These are phyloP conservation scores for Clonostachys byssicola DNA, from an alignment of 2,329 filamentous ascomycete species.

Conservation along the genomic window DNA sequence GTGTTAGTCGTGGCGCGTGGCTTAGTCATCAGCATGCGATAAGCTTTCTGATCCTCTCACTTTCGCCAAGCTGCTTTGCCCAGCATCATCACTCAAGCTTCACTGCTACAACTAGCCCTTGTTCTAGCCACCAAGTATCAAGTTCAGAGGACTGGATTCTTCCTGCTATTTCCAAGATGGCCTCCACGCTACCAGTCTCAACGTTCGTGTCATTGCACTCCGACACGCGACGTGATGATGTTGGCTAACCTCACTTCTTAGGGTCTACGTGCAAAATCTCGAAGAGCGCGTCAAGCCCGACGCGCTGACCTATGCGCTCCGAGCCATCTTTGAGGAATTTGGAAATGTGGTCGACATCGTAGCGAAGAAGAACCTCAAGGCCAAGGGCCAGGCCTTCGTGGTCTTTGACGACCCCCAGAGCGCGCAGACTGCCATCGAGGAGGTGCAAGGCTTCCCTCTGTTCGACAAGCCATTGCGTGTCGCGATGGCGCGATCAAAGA, in stretches of 20 bases:
- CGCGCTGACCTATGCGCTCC: conserved; percentile 67
- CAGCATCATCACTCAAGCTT: neutral
- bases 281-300: conserved; percentile 89
- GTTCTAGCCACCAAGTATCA: neutral
- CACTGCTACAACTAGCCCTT: neutral
- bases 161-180: conserved; percentile 16
- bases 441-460: conserved; percentile 87
- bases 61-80: neutral
- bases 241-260: conserved; percentile 32
- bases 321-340: conserved; percentile 81
- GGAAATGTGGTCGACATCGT: conserved; percentile 81
- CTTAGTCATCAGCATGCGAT: too few relatives aligned
- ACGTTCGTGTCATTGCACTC: conserved; percentile 74
- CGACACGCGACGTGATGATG: conserved; percentile 45
- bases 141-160: neutral
- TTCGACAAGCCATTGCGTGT: conserved; percentile 89
- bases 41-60: neutral
- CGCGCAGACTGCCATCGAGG: conserved; percentile 79
- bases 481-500: conserved; percentile 75
- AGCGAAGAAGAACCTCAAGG: conserved; percentile 84
- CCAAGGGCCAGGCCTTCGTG: conserved; percentile 93
- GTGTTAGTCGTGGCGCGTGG: too few relatives aligned
- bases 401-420: conserved; percentile 81
- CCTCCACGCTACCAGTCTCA: conserved; percentile 45
- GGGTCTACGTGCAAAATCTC: conserved; percentile 75